These are phyloP conservation scores for Marsdenia floribunda DNA, from an alignment of 257 asterid genomes.

Conservation along the genomic window DNA sequence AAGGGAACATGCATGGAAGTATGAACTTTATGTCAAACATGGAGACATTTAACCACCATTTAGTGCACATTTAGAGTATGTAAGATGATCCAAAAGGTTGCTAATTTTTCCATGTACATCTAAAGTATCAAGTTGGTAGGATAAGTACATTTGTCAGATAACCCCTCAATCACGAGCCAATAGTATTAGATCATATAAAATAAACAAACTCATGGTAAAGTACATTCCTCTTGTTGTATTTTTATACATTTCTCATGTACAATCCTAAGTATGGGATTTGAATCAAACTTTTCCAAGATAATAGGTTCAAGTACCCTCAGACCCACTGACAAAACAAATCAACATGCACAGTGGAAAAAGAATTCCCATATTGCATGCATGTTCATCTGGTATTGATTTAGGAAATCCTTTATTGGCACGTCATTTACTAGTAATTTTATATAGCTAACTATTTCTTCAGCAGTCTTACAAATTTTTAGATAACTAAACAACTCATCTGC, in stretches of 20 bases:
- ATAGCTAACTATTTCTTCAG: not conserved
- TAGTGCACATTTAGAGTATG: not conserved
- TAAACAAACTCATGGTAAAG: not conserved
- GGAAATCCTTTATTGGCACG: not conserved
- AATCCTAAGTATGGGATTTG: not conserved
- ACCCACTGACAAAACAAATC: not conserved
- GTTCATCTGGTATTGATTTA: not conserved
- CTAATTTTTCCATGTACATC: not conserved
- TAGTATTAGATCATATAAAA: not conserved
- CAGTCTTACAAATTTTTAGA: not conserved
- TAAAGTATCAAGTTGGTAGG: not conserved
- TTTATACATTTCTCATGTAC: not conserved
- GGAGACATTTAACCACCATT: not conserved
- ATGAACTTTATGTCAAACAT: not conserved
- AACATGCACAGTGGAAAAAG: not conserved
- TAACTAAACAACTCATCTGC: not conserved
- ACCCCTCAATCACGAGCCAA: not conserved
- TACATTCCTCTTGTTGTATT: no score
- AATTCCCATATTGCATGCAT: not conserved
- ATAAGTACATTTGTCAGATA: not conserved
- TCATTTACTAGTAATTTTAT: not conserved
- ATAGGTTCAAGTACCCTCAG: not conserved
- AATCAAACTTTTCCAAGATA: not conserved
- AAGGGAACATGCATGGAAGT: not conserved
- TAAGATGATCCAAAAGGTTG: not conserved